phyloP scores from a whole-genome alignment of 1,139 yeast species.

The Trichomonascaceae sp. region DNA sequence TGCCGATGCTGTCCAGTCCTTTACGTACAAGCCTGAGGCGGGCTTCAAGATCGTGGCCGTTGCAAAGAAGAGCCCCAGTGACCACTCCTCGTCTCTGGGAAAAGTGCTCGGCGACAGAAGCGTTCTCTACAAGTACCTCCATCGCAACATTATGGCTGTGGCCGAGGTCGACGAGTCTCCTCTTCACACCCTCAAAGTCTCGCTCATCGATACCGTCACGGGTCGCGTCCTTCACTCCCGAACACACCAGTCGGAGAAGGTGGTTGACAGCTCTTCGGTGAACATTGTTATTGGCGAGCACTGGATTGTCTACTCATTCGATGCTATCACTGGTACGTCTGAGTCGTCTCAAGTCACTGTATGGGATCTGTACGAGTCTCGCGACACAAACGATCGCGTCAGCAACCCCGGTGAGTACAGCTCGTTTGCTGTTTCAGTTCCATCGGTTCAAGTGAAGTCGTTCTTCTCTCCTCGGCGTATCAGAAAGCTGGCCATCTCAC shows the following conservation, averaged over 20 bases:
- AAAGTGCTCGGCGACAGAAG: slow-evolving; percentile 55
- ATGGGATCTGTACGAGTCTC: slow-evolving; percentile 65
- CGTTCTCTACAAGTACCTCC: slow-evolving; percentile 72
- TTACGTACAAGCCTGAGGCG: slow-evolving; percentile 7
- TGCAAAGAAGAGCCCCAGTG: slow-evolving; percentile 31
- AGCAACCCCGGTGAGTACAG: slow-evolving; percentile 23
- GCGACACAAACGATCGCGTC: slow-evolving; percentile 33
- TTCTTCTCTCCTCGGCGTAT: slow-evolving; percentile 43
- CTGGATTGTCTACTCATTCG: slow-evolving; percentile 66
- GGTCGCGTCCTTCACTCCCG: slow-evolving; percentile 48
- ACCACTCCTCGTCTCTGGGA: slow-evolving; percentile 53
- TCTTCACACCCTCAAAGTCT: slow-evolving; percentile 29
- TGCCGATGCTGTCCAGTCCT: background rate
- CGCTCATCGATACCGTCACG: slow-evolving; percentile 52
- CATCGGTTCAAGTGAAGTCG: slow-evolving; percentile 33
- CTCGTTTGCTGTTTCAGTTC: slow-evolving; percentile 24
- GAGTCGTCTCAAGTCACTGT: slow-evolving; percentile 51
- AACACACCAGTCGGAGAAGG: slow-evolving; percentile 27
- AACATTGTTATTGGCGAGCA: slow-evolving; percentile 62
- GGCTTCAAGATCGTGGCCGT: slow-evolving; percentile 29
- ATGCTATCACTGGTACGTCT: slow-evolving; percentile 37
- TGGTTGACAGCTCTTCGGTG: slow-evolving; percentile 28
- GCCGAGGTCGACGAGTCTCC: slow-evolving; percentile 32
- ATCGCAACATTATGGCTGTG: slow-evolving; percentile 53
- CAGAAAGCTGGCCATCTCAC: slow-evolving; percentile 39